phyloP scores from a whole-genome alignment of 129 eudicot species.

The Artemisia argyi region DNA sequence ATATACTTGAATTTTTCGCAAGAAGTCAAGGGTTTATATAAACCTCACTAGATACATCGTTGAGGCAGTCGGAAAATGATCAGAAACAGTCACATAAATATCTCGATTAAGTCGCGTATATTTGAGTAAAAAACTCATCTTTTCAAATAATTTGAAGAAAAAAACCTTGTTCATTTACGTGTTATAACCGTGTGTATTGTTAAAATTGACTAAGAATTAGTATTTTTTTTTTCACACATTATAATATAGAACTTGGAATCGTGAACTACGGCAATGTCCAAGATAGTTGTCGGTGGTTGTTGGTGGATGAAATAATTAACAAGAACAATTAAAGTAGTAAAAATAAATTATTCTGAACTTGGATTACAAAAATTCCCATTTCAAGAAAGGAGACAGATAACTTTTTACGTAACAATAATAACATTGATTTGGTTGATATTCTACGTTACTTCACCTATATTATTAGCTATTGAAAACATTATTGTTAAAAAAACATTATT shows the following conservation, averaged over 20 bases:
- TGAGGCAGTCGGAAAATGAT: too few species aligned
- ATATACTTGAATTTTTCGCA: too few species aligned
- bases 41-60: too few species aligned
- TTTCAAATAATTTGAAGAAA: too few species aligned
- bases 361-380: not conserved
- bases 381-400: constrained; percentile 16
- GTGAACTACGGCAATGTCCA: constrained; percentile 8
- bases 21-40: too few species aligned
- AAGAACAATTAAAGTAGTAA: not conserved
- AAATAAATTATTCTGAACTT: not conserved
- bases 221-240: too few species aligned
- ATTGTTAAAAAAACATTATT: not conserved
- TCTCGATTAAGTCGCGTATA: too few species aligned
- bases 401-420: not conserved
- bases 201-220: too few species aligned
- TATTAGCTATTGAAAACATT: not conserved
- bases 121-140: too few species aligned
- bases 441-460: not conserved
- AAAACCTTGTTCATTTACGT: too few species aligned
- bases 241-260: not conserved
- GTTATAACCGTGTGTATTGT: too few species aligned
- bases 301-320: not conserved
- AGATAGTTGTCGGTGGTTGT: constrained; percentile 13
- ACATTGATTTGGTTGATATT: constrained; percentile 21
- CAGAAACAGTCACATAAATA: too few species aligned